Evolutionary conservation across 768 basidiomycete genomes (phyloP).

Genomic region (Ephemerocybe angulata): DNA sequence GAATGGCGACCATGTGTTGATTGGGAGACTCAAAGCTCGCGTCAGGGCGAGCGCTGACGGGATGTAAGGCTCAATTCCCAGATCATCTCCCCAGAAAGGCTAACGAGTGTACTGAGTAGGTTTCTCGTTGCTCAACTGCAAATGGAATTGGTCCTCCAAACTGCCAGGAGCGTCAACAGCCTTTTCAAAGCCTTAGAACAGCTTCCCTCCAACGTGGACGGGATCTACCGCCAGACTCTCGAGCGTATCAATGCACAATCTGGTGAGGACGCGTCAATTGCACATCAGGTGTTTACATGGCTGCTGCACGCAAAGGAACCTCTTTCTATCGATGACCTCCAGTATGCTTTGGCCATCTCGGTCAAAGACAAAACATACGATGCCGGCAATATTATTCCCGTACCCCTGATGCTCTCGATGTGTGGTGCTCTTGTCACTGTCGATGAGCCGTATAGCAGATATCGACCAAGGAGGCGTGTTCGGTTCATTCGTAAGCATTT

Average conservation of each 20-base stretch:
- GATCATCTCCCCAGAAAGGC: not conserved
- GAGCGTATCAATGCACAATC: not conserved
- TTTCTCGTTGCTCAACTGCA: constrained; percentile 6
- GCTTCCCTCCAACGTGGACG: not conserved
- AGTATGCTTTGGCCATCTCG: not conserved
- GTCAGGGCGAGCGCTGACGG: not conserved
- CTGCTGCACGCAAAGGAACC: not conserved
- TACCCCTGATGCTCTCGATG: too few relatives aligned
- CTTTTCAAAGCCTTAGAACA: not conserved
- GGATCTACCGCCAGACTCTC: not conserved
- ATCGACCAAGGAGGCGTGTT: too few relatives aligned
- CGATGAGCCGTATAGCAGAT: too few relatives aligned
- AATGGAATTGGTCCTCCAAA: not conserved
- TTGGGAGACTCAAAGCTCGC: not conserved
- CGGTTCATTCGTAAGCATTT: too few relatives aligned
- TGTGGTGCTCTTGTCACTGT: too few relatives aligned
- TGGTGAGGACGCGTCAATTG: not conserved
- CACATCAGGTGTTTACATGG: not conserved
- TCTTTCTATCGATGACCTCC: not conserved
- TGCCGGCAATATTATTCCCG: too few relatives aligned
- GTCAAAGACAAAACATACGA: too few relatives aligned
- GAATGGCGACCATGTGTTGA: not conserved
- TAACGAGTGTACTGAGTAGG: not conserved
- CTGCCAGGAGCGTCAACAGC: not conserved
- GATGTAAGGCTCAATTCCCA: not conserved